These are phyloP conservation scores for Puccinia horiana DNA, from an alignment of 1,284 basidiomycete genomes.

Conservation along the genomic window DNA sequence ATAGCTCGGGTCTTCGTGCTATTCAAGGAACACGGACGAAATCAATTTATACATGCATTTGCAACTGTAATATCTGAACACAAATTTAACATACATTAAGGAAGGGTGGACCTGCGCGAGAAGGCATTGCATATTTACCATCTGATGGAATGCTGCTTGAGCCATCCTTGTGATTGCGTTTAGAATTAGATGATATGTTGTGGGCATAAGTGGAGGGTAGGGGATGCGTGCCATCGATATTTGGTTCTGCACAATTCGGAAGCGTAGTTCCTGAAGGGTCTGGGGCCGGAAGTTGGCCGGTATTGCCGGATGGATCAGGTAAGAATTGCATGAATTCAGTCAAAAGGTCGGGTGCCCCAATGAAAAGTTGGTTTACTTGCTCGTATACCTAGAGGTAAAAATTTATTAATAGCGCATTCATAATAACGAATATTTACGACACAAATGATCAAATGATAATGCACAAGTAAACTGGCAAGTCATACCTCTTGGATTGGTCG, in stretches of 20 bases:
- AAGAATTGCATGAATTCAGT: slow-evolving; percentile 96
- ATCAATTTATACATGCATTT: slow-evolving; percentile 15
- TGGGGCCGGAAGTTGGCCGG: slow-evolving; percentile 5
- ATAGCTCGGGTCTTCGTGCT: slow-evolving; percentile 22
- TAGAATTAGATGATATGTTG: slow-evolving; percentile 7
- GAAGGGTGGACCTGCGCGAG: neutral
- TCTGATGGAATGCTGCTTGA: neutral
- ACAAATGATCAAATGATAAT: neutral
- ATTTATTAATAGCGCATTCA: slow-evolving; percentile 48
- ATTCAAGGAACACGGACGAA: neutral
- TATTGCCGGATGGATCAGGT: slow-evolving; percentile 65
- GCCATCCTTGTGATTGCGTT: slow-evolving; percentile 18
- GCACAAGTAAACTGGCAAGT: slow-evolving; percentile 50
- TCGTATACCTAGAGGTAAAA: slow-evolving; percentile 75
- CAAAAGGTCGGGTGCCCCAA: slow-evolving; percentile 85
- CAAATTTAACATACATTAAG: slow-evolving; percentile 30
- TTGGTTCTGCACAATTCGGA: neutral
- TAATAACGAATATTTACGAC: slow-evolving; percentile 29
- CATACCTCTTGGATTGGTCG: slow-evolving; percentile 81
- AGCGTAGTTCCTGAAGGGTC: neutral
- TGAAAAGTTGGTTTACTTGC: slow-evolving; percentile 89
- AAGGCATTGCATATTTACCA: slow-evolving; percentile 5
- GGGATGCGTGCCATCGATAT: slow-evolving; percentile 9
- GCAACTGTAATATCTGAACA: slow-evolving; percentile 3
- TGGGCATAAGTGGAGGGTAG: neutral